A percentile compares a stretch with the other conserved stretches of the same genome.
Conservation (phyloP, 2,329 filamentous ascomycete species). For the Colletotrichum sp. region DNA sequence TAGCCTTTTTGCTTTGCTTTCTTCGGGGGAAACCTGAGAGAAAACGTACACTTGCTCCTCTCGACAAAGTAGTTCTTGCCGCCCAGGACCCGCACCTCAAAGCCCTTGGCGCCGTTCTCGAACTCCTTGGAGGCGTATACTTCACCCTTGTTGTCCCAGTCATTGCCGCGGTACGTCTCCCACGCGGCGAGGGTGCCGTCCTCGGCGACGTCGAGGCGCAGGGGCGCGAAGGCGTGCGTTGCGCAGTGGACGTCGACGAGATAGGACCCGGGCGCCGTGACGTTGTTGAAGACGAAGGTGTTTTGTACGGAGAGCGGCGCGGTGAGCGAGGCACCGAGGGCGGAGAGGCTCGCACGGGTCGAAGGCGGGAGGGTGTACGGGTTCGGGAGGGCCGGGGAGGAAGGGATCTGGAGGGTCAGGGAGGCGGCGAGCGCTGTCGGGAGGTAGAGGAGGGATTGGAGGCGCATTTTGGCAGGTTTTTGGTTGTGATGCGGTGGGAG, state of each 20-base stretch:
- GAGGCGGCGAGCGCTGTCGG: constrained; percentile 40
- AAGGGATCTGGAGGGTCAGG: constrained; percentile 50
- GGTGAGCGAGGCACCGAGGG: constrained; percentile 42
- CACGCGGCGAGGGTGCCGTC: constrained; percentile 65
- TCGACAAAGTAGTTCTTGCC: constrained; percentile 79
- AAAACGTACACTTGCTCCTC: constrained; percentile 73
- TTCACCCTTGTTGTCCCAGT: constrained; percentile 87
- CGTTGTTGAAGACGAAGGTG: constrained; percentile 77
- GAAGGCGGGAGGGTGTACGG: constrained; percentile 64
- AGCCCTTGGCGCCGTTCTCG: constrained; percentile 34
- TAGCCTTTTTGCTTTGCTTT: background rate
- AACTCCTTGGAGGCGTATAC: constrained; percentile 36
- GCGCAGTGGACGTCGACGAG: constrained; percentile 80
- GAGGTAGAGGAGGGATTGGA: constrained; percentile 38
- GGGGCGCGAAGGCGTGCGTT: constrained; percentile 77
- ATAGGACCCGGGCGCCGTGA: constrained; percentile 73
- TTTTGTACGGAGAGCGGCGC: constrained; percentile 72
- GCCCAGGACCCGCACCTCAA: constrained; percentile 68
- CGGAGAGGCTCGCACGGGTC: constrained; percentile 66
- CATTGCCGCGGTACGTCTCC: constrained; percentile 88
- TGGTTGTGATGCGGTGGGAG: background rate
- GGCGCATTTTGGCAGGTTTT: constrained; percentile 35
- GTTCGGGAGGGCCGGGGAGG: constrained; percentile 45
- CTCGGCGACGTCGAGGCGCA: constrained; percentile 75
- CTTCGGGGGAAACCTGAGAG: background rate